Percentiles rank a stretch among this genome's conserved stretches.
Conservation (phyloP, 1,284 basidiomycete species). For the Meripilus lineatus region DNA sequence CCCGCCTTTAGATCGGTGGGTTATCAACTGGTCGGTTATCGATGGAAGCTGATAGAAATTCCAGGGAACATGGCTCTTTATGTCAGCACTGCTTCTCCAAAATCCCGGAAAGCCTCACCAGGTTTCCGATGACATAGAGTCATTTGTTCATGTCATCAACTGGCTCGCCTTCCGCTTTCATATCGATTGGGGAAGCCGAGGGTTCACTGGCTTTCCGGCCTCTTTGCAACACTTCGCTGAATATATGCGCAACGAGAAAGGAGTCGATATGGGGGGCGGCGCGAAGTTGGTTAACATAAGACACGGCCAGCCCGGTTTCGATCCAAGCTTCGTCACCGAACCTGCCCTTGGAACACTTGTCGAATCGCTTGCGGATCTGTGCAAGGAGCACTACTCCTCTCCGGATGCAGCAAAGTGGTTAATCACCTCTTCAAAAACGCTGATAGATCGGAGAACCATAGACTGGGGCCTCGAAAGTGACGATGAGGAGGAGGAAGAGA, state of each 20-base stretch:
- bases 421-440: too few species aligned
- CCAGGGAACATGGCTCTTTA: constrained; percentile 6
- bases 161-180: constrained; percentile 5
- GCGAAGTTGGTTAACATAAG: background rate
- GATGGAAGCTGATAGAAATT: background rate
- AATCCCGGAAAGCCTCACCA: constrained; percentile 3
- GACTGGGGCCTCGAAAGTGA: too few species aligned
- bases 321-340: background rate
- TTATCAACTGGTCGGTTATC: background rate
- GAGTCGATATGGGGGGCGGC: background rate
- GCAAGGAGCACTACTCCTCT: background rate
- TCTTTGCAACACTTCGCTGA: background rate
- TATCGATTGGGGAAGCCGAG: background rate
- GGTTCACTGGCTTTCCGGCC: background rate
- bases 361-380: background rate
- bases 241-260: background rate
- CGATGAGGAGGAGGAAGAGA: too few species aligned
- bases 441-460: too few species aligned
- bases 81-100: background rate
- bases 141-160: constrained; percentile 2
- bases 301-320: background rate
- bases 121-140: constrained; percentile 5
- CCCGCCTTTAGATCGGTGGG: background rate
- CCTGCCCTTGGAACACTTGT: background rate
- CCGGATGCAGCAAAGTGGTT: too few species aligned